phyloP scores from a whole-genome alignment of 1,139 yeast genomes.

The Yamadazyma songkhlaensis region DNA sequence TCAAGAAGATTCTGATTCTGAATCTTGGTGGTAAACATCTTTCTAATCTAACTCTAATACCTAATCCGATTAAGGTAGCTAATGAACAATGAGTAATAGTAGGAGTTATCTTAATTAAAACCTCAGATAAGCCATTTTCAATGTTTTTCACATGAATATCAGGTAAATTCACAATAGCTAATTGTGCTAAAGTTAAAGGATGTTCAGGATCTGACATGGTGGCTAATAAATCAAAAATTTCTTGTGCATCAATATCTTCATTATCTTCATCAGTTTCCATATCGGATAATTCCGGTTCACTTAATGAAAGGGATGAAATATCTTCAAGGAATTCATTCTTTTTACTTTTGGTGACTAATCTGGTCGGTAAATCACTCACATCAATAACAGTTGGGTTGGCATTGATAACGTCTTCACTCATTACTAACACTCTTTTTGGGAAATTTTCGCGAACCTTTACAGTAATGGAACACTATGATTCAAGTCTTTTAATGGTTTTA shows the following conservation, averaged over 20 bases:
- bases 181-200: constrained; percentile 90
- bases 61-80: constrained; percentile 94
- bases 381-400: constrained; percentile 90
- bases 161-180: constrained; percentile 84
- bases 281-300: constrained; percentile 18
- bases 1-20: constrained; percentile 74
- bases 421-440: neutral
- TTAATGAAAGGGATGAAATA: constrained; percentile 16
- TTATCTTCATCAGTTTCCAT: constrained; percentile 23
- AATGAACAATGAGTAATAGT: constrained; percentile 96
- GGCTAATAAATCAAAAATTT: constrained; percentile 64
- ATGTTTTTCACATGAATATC: constrained; percentile 72
- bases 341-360: constrained; percentile 27
- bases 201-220: constrained; percentile 97
- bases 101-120: constrained; percentile 85
- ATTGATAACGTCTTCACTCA: constrained; percentile 73
- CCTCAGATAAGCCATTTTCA: constrained; percentile 62
- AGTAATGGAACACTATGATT: constrained; percentile 33
- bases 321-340: constrained; percentile 16
- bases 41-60: constrained; percentile 88
- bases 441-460: too few species aligned
- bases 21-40: constrained; percentile 84
- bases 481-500: constrained; percentile 26
- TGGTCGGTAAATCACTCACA: constrained; percentile 70
- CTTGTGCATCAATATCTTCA: constrained; percentile 61